phyloP scores from a whole-genome alignment of 2,329 filamentous ascomycete species.

The Arthrobotrys sphaeroides region DNA sequence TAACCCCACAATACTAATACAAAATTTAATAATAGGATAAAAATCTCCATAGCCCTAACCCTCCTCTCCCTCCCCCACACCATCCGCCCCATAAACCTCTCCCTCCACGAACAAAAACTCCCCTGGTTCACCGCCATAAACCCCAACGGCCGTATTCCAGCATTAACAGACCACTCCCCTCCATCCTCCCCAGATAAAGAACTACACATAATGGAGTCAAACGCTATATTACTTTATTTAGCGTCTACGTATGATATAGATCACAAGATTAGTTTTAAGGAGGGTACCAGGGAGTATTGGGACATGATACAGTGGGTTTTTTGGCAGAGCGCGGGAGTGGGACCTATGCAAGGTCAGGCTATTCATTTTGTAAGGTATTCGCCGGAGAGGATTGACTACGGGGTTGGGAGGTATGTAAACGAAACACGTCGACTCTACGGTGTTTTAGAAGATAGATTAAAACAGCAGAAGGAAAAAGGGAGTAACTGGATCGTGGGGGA shows the following conservation, averaged over 20 bases:
- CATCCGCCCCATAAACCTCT: conserved; percentile 72
- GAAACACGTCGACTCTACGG: conserved; percentile 85
- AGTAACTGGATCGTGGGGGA: conserved; percentile 73
- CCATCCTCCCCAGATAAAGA: conserved; percentile 70
- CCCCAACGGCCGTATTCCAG: conserved; percentile 90
- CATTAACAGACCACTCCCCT: conserved; percentile 76
- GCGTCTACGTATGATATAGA: conserved; percentile 82
- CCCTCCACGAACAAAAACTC: conserved; percentile 81
- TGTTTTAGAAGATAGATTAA: conserved; percentile 77
- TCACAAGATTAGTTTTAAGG: conserved; percentile 82
- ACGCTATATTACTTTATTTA: conserved; percentile 84
- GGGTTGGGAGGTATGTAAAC: conserved; percentile 81
- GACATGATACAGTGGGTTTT: conserved; percentile 82
- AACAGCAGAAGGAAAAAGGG: conserved; percentile 62
- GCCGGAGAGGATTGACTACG: conserved; percentile 82
- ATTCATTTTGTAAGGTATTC: conserved; percentile 87
- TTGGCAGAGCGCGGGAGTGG: conserved; percentile 81
- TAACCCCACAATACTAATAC: no score
- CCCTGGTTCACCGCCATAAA: conserved; percentile 91
- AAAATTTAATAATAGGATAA: conserved; percentile 68
- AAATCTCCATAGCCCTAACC: conserved; percentile 85
- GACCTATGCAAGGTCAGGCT: conserved; percentile 84
- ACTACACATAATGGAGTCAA: conserved; percentile 83
- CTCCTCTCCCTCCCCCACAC: conserved; percentile 64
- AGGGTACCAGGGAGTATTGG: conserved; percentile 76